Conservation (phyloP, 2,329 filamentous ascomycete genomes). For the Dendryphion nanum region DNA sequence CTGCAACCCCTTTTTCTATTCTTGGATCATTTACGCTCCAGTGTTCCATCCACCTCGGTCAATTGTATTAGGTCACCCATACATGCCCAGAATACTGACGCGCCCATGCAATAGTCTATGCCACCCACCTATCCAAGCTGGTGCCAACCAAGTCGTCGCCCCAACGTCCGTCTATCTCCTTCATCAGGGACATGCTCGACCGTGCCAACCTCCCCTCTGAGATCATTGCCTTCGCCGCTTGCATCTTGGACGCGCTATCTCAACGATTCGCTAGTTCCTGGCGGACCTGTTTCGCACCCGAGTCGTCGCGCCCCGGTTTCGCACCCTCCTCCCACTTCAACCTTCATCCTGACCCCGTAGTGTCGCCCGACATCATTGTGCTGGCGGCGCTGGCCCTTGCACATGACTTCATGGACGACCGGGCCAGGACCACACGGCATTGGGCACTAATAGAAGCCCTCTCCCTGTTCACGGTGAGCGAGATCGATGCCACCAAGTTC, state of each 20-base stretch:
- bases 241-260: slow-evolving; percentile 37
- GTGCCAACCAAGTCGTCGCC: slow-evolving; percentile 33
- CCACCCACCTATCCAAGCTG: slow-evolving; percentile 35
- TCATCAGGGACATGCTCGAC: slow-evolving; percentile 28
- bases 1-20: too few relatives aligned
- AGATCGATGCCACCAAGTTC: slow-evolving; percentile 33
- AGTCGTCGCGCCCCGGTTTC: not conserved
- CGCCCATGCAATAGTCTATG: slow-evolving; percentile 24
- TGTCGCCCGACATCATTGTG: slow-evolving; percentile 32
- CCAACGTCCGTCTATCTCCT: slow-evolving; percentile 21
- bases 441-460: slow-evolving; percentile 32
- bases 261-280: slow-evolving; percentile 31
- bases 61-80: too few relatives aligned
- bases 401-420: slow-evolving; percentile 34
- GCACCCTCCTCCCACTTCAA: slow-evolving; percentile 12
- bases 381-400: slow-evolving; percentile 37
- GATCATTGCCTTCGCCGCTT: slow-evolving; percentile 38
- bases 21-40: too few relatives aligned
- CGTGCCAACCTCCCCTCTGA: slow-evolving; percentile 33
- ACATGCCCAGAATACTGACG: too few relatives aligned
- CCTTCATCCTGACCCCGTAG: slow-evolving; percentile 13
- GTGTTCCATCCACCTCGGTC: too few relatives aligned
- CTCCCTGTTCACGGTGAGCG: slow-evolving; percentile 21
- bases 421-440: slow-evolving; percentile 24
- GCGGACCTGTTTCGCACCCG: slow-evolving; percentile 18